Conservation (phyloP, 2,329 filamentous ascomycete species). For the Talaromyces pinophilus region DNA sequence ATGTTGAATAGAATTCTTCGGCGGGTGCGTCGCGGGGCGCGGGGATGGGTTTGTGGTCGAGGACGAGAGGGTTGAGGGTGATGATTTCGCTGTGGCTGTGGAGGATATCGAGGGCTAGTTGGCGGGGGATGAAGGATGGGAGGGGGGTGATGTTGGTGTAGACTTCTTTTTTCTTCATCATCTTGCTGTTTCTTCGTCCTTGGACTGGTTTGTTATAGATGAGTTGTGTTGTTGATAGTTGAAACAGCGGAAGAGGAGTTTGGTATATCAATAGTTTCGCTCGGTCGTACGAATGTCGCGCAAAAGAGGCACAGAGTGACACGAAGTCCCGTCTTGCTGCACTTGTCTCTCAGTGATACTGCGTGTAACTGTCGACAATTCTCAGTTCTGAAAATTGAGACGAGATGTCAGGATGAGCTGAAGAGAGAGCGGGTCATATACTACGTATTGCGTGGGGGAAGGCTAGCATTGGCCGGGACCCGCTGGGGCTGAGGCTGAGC, state of each 20-base stretch:
- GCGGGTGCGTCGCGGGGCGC: constrained; percentile 65
- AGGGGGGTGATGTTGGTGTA: constrained; percentile 79
- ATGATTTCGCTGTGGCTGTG: constrained; percentile 81
- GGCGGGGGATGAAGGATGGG: constrained; percentile 65
- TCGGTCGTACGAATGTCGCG: background rate
- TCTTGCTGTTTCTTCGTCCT: constrained; percentile 25
- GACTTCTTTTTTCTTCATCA: constrained; percentile 68
- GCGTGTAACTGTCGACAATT: background rate
- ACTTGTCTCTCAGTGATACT: background rate
- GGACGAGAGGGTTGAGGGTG: constrained; percentile 77
- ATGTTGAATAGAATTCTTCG: constrained; percentile 69
- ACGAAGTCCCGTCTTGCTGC: background rate
- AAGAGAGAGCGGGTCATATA: background rate
- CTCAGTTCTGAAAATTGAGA: background rate
- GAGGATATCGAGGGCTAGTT: constrained; percentile 69
- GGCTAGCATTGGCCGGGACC: background rate
- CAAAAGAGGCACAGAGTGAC: background rate
- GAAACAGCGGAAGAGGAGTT: background rate
- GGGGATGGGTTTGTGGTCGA: constrained; percentile 67
- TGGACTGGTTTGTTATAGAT: background rate
- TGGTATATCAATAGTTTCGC: background rate
- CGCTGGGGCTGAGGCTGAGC: constrained; percentile 1
- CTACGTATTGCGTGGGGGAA: background rate
- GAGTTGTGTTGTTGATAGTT: background rate
- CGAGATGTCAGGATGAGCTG: background rate